Conservation (phyloP, 2,329 filamentous ascomycete genomes). For the Penicillium concentricum region DNA sequence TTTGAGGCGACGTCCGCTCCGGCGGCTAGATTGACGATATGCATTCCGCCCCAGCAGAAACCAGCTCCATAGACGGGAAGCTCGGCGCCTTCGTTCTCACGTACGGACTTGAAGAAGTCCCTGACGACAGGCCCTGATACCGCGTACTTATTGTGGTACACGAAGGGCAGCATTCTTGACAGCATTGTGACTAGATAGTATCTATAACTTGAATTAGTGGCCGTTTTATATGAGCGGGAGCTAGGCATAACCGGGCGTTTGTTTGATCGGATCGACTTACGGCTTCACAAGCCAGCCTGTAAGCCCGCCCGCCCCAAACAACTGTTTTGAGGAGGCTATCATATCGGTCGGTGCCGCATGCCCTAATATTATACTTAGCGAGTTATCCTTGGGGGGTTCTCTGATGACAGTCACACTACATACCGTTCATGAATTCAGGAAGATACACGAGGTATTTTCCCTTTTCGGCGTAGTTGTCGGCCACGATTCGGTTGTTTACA, state of each 20-base stretch:
- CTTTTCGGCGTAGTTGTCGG: constrained; percentile 55
- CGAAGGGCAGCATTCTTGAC: background rate
- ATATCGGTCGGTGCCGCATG: background rate
- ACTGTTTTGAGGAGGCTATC: background rate
- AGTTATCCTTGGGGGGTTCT: background rate
- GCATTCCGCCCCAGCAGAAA: constrained; percentile 64
- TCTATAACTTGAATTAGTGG: background rate
- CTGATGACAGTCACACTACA: no score
- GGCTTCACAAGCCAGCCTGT: background rate
- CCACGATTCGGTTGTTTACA: constrained; percentile 53
- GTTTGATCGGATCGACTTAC: no score
- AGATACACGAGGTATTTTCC: constrained; percentile 52
- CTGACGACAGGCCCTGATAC: constrained; percentile 37
- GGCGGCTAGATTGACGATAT: constrained; percentile 51
- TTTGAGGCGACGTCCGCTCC: constrained; percentile 41
- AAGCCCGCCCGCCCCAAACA: background rate
- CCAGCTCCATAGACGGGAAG: constrained; percentile 55
- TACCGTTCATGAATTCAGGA: constrained; percentile 59
- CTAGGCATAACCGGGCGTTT: no score
- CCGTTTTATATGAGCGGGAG: background rate
- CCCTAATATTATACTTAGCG: background rate
- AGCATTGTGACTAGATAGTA: background rate
- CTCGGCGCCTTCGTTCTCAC: constrained; percentile 29
- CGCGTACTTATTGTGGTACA: constrained; percentile 3
- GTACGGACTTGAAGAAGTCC: constrained; percentile 39